Percentiles rank a stretch among this genome's conserved stretches.
Evolutionary conservation across 2,329 filamentous ascomycete species (phyloP).

Genomic region (Calycina herbarum): DNA sequence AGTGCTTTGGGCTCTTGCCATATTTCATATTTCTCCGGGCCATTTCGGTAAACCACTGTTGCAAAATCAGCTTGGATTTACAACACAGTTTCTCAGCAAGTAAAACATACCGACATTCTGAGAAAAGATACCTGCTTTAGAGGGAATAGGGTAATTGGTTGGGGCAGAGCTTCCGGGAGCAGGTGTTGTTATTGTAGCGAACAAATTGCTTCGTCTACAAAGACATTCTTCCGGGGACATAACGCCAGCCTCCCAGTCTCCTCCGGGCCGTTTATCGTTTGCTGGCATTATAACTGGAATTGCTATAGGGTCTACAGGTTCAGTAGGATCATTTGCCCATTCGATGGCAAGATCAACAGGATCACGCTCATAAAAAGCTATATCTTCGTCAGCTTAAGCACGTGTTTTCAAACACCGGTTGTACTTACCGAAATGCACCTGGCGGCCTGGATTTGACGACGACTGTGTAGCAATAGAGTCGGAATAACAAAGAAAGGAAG

Average conservation of each 20-base stretch:
- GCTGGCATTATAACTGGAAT: conserved; percentile 48
- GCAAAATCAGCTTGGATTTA: conserved; percentile 1
- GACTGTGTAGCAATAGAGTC: conserved; percentile 43
- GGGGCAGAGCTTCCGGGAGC: conserved; percentile 48
- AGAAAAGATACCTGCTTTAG: conserved; percentile 69
- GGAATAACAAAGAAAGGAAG: conserved; percentile 52
- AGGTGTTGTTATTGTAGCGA: conserved; percentile 64
- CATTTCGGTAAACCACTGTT: conserved; percentile 66
- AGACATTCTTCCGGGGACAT: conserved; percentile 71
- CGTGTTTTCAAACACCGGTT: background rate
- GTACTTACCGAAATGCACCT: conserved; percentile 46
- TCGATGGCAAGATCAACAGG: conserved; percentile 61
- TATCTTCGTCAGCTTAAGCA: background rate
- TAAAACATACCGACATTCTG: conserved; percentile 58
- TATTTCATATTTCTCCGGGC: conserved; percentile 63
- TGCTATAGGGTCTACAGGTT: conserved; percentile 27
- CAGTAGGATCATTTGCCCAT: conserved; percentile 45
- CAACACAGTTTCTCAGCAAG: background rate
- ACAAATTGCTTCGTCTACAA: conserved; percentile 72
- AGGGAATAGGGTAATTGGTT: conserved; percentile 70
- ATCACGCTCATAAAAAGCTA: conserved; percentile 55
- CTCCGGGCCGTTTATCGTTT: conserved; percentile 73
- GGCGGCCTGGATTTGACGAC: conserved; percentile 14
- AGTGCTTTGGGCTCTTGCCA: conserved; percentile 56
- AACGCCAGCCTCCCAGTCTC: conserved; percentile 73